Conservation (phyloP, 2,329 filamentous ascomycete genomes). For the Alternaria arbusti region DNA sequence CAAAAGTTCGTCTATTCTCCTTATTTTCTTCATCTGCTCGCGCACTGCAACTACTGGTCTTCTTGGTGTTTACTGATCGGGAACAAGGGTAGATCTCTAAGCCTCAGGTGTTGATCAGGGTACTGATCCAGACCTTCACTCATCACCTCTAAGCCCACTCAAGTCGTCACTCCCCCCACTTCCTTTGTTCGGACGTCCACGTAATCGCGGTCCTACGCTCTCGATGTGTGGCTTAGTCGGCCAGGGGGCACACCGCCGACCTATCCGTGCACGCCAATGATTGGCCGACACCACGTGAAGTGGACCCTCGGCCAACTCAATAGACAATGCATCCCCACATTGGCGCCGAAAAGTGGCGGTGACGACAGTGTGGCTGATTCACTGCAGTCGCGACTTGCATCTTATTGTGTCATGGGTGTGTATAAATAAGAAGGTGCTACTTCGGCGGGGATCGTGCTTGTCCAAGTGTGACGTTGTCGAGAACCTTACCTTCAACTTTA, state of each 20-base stretch:
- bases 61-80: not conserved
- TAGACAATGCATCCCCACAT: not conserved
- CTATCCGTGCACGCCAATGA: conserved; percentile 1
- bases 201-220: conserved; percentile 4
- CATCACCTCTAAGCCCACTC: not conserved
- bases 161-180: not conserved
- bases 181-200: not conserved
- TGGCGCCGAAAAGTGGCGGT: conserved; percentile 8
- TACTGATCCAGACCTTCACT: not conserved
- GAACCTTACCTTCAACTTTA: not conserved
- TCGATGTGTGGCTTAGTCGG: not conserved
- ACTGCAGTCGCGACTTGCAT: not conserved
- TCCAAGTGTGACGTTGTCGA: not conserved
- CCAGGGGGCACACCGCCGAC: not conserved
- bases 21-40: not conserved
- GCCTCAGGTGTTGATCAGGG: not conserved
- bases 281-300: not conserved
- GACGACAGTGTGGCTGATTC: conserved; percentile 8
- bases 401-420: not conserved
- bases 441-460: not conserved
- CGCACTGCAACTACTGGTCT: not conserved
- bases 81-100: not conserved
- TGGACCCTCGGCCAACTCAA: conserved; percentile 4
- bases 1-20: not conserved
- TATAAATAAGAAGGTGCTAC: conserved; percentile 3